These are phyloP conservation scores for Begonia masoniana DNA, from an alignment of 306 rosid genomes.

Conservation along the genomic window DNA sequence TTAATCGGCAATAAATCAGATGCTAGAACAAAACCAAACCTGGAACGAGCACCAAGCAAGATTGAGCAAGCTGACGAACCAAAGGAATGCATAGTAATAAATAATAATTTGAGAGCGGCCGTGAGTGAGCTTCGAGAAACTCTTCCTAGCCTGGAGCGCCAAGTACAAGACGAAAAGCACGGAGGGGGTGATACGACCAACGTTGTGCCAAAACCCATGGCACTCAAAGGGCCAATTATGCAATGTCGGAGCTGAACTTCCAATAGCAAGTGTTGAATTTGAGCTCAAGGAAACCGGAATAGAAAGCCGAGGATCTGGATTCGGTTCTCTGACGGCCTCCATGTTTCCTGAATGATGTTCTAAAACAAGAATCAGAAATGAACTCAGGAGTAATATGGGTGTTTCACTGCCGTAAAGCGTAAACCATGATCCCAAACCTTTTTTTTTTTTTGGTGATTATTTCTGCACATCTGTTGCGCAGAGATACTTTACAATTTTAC, in stretches of 20 bases:
- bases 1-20: neutral
- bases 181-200: slow-evolving; percentile 24
- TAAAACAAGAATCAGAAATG: no score
- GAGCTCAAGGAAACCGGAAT: slow-evolving; percentile 15
- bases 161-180: slow-evolving; percentile 29
- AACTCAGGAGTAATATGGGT: no score
- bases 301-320: slow-evolving; percentile 25
- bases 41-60: slow-evolving; percentile 70
- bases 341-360: slow-evolving; percentile 4
- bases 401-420: no score
- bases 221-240: slow-evolving; percentile 46
- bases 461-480: no score
- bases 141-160: slow-evolving; percentile 34
- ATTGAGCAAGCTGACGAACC: slow-evolving; percentile 50
- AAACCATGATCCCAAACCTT: no score
- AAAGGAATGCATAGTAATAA: slow-evolving; percentile 33
- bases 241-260: slow-evolving; percentile 17
- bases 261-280: slow-evolving; percentile 14
- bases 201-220: slow-evolving; percentile 49
- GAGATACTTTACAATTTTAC: no score
- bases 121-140: slow-evolving; percentile 30
- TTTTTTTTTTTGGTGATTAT: no score
- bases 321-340: slow-evolving; percentile 21
- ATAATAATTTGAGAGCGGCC: slow-evolving; percentile 48
- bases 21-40: slow-evolving; percentile 20